These are phyloP conservation scores for Datura wrightii DNA, from an alignment of 257 asterid genomes.

Conservation along the genomic window DNA sequence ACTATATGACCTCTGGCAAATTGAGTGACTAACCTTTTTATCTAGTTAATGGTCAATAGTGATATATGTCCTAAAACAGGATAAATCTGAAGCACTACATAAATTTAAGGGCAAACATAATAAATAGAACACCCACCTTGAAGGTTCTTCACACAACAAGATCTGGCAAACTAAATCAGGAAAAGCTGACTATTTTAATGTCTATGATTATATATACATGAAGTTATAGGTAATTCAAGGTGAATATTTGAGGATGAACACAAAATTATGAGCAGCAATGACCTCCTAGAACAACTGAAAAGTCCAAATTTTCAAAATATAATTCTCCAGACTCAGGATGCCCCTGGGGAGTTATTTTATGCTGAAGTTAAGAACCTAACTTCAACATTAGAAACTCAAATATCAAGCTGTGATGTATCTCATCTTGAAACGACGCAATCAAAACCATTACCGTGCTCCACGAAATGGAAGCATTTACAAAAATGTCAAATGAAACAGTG, in stretches of 20 bases:
- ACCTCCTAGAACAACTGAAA: conserved; percentile 7
- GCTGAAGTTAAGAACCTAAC: not conserved
- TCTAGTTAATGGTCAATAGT: not conserved
- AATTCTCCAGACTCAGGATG: not conserved
- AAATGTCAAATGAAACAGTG: not conserved
- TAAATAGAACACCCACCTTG: not conserved
- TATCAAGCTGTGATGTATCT: not conserved
- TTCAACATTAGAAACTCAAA: not conserved
- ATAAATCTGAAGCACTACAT: not conserved
- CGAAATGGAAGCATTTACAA: not conserved
- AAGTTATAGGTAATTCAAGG: not conserved
- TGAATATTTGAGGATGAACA: not conserved
- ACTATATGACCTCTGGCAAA: not conserved
- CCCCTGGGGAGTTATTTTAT: not conserved
- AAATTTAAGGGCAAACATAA: not conserved
- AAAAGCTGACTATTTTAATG: not conserved
- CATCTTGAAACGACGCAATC: not conserved
- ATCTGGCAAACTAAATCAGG: conserved; percentile 11
- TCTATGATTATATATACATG: not conserved
- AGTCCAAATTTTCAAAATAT: not conserved
- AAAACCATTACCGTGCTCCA: not conserved
- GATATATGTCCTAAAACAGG: not conserved
- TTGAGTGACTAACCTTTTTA: not conserved
- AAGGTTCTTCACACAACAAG: not conserved
- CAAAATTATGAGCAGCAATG: not conserved